Evolutionary conservation across 805 yeast genomes (phyloP).

Genomic region (Yamadazyma endophytica): DNA sequence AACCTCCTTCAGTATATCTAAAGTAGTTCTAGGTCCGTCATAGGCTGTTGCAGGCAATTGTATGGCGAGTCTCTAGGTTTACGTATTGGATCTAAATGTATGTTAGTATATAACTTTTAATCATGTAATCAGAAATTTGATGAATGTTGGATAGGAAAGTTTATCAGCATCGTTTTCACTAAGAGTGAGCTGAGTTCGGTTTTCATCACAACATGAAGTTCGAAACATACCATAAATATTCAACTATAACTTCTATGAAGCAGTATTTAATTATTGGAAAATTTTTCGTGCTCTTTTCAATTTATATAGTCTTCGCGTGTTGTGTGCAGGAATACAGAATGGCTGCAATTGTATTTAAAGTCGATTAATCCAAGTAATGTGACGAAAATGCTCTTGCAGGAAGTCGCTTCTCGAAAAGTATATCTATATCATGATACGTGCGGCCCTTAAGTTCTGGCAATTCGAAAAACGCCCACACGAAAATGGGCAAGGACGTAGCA

Average conservation of each 20-base stretch:
- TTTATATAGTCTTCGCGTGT: not conserved
- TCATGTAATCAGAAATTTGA: conserved; percentile 37
- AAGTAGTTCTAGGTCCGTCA: no score
- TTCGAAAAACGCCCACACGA: conserved; percentile 43
- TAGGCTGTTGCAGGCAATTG: no score
- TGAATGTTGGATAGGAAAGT: conserved; percentile 48
- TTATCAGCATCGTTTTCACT: conserved; percentile 49
- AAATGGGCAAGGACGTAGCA: conserved; percentile 18
- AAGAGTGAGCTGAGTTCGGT: conserved; percentile 58
- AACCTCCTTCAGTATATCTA: no score
- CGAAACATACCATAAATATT: not conserved
- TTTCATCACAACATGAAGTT: conserved; percentile 36
- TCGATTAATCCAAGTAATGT: not conserved
- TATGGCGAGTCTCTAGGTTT: no score
- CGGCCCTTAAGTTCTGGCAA: conserved; percentile 55
- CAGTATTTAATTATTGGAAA: not conserved
- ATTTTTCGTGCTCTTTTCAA: not conserved
- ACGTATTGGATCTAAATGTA: no score
- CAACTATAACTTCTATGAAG: conserved; percentile 1
- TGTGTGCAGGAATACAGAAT: not conserved
- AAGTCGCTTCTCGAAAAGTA: conserved; percentile 35
- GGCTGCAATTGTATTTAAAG: not conserved
- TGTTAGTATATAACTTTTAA: no score
- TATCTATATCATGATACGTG: conserved; percentile 54
- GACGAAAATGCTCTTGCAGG: conserved; percentile 25